Evolutionary conservation across 441 rosid species (phyloP), one percentile per base, ranked within the genome.

Genomic region (Macaranga tanarius): DNA sequence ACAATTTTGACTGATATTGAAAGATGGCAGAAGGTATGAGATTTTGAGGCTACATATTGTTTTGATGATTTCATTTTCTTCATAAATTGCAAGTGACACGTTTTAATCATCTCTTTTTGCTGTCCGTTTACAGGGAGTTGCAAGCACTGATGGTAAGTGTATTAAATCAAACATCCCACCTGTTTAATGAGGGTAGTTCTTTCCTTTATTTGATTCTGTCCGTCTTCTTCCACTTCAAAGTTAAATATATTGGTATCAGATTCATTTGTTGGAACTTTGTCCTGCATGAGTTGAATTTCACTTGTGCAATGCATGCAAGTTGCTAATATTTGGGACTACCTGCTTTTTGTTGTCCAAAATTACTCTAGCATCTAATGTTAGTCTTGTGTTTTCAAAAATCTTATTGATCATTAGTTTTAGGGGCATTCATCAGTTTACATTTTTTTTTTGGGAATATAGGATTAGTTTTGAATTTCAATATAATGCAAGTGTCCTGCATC

Each of bases 1-100:
- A 90, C 86, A 38, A 82, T 94, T 62, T 78, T 92, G 75, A 90
- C 96, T n/a, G 99, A 94, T 75, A 87, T 94, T 67, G 99, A 94
- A 79, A 84, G 99, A 70, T 87, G 99, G 97, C 95, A 92, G 84
- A 94, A 94, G 97, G 99, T 94, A 90, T 63, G 45, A 55, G 25
- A 75, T 73, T 73, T 22, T 77, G 51, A 62, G 31, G 69, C 63
- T 65, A 52, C 67, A 10, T 48, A 50, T 63, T 58, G 5, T 25
- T 40, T 25, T 34, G 31, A 20, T 64, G 8, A n/a, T 61, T 77
- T 10, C 38, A 47, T 61, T 52, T 70, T 71, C 38, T 15, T 54
- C 40, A 71, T 45, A 23, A 64, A 40, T 28, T 81, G 59, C 76
- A 34, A 71, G 67, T 60, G 45, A 26, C 58, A 16, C 64, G 12